Percentiles rank a stretch among this genome's conserved stretches.
These are phyloP conservation scores for Albophoma yamanashiensis DNA, from an alignment of 2,329 filamentous ascomycete genomes.

Conservation along the genomic window DNA sequence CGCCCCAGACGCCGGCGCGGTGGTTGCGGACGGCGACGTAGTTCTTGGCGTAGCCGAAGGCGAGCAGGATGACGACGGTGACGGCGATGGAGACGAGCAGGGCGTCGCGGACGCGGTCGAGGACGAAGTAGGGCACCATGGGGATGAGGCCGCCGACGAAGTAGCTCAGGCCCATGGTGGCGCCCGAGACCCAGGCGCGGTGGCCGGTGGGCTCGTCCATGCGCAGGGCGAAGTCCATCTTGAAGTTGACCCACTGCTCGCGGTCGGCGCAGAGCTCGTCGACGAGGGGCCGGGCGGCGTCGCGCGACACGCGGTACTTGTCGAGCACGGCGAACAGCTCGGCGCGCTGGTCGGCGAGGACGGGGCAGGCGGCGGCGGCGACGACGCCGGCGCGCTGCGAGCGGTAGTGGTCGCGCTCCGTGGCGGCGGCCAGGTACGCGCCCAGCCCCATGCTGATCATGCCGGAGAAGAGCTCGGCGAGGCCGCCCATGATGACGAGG, in stretches of 20 bases:
- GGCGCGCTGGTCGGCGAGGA: constrained; percentile 32
- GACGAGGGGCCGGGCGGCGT: constrained; percentile 33
- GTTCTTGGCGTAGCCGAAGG: constrained; percentile 57
- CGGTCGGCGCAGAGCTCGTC: constrained; percentile 36
- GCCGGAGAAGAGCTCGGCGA: constrained; percentile 66
- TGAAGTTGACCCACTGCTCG: constrained; percentile 42
- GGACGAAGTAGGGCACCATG: constrained; percentile 58
- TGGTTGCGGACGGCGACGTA: constrained; percentile 40
- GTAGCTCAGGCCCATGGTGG: constrained; percentile 59
- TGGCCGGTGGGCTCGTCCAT: constrained; percentile 32
- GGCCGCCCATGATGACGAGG: constrained; percentile 59
- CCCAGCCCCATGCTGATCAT: constrained; percentile 71
- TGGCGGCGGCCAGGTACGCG: constrained; percentile 57
- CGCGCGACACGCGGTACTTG: constrained; percentile 35
- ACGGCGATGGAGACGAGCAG: constrained; percentile 49
- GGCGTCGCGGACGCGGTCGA: constrained; percentile 31
- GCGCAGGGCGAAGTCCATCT: constrained; percentile 48
- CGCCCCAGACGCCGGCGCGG: constrained; percentile 44
- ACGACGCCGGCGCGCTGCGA: constrained; percentile 35
- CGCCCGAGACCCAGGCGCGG: constrained; percentile 42
- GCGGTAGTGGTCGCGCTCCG: constrained; percentile 40
- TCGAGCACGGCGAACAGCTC: constrained; percentile 40
- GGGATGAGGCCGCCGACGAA: constrained; percentile 63
- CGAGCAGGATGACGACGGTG: constrained; percentile 49
- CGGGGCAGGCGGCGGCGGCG: constrained; percentile 27